Evolutionary conservation across 2,329 filamentous ascomycete genomes (phyloP).

Genomic region (Fusarium lateritium): DNA sequence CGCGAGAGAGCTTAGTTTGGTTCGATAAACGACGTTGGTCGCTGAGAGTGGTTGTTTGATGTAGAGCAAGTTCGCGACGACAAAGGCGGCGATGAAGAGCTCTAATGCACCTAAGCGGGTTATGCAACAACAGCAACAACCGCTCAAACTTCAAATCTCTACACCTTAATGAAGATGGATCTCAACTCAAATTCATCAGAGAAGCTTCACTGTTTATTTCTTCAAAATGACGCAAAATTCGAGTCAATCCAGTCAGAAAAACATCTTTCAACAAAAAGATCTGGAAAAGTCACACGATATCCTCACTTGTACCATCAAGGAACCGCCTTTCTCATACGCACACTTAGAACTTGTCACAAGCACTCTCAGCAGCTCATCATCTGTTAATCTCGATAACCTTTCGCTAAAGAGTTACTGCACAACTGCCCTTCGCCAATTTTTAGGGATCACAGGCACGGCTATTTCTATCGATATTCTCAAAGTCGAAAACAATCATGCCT

Average conservation of each 20-base stretch:
- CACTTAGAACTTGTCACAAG: slow-evolving; percentile 65
- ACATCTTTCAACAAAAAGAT: slow-evolving; percentile 51
- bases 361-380: slow-evolving; percentile 32
- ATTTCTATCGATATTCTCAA: slow-evolving; percentile 81
- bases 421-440: slow-evolving; percentile 75
- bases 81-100: slow-evolving; percentile 25
- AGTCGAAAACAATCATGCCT: slow-evolving; percentile 68
- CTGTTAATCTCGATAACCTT: slow-evolving; percentile 68
- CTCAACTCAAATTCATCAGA: slow-evolving; percentile 3
- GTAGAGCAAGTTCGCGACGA: slow-evolving; percentile 22
- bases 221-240: slow-evolving; percentile 44
- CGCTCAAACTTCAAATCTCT: slow-evolving; percentile 17
- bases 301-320: slow-evolving; percentile 65
- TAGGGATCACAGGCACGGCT: slow-evolving; percentile 77
- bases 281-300: slow-evolving; percentile 64
- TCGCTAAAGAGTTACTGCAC: slow-evolving; percentile 75
- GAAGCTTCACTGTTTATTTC: neutral
- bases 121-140: slow-evolving; percentile 37
- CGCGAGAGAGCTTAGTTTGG: neutral
- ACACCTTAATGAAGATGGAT: slow-evolving; percentile 25
- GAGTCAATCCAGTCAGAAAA: slow-evolving; percentile 41
- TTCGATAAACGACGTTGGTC: slow-evolving; percentile 2
- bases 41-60: slow-evolving; percentile 14
- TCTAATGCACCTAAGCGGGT: slow-evolving; percentile 40
- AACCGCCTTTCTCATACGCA: slow-evolving; percentile 69